Percentiles rank a stretch among this genome's conserved stretches.
These are phyloP conservation scores for Stagonosporopsis tanaceti DNA, from an alignment of 2,329 filamentous ascomycete genomes.

Conservation along the genomic window DNA sequence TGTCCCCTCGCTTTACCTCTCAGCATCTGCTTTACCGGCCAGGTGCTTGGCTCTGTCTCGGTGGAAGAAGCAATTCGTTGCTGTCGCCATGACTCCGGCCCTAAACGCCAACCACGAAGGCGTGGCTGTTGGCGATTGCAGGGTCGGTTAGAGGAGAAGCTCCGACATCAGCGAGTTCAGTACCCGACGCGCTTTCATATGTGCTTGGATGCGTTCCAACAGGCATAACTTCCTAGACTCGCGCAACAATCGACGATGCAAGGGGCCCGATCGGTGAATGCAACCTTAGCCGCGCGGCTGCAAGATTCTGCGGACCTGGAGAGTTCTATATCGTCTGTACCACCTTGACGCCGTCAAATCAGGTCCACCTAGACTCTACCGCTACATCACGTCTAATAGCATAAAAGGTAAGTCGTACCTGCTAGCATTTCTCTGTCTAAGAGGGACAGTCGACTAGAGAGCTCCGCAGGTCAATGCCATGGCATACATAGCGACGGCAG, in stretches of 20 bases:
- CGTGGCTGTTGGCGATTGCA: neutral
- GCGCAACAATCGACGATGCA: slow-evolving; percentile 4
- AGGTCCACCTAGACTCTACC: no score
- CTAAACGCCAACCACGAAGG: neutral
- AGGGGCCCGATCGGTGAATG: slow-evolving; percentile 4
- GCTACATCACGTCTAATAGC: neutral
- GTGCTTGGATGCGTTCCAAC: neutral
- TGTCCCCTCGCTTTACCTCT: neutral
- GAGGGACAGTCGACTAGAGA: neutral
- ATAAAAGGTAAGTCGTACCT: neutral
- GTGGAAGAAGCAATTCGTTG: neutral
- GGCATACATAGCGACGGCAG: neutral
- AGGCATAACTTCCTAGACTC: neutral
- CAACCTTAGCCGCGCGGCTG: neutral
- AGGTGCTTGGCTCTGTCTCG: neutral
- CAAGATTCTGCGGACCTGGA: neutral
- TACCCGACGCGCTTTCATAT: neutral
- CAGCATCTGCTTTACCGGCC: neutral
- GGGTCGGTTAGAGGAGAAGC: neutral
- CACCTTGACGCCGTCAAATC: neutral
- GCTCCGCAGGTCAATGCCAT: neutral
- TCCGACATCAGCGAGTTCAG: neutral
- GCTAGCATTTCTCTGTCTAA: neutral
- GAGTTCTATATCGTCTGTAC: neutral
- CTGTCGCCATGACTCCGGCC: neutral